These are phyloP conservation scores for Vanderwaltozyma yarrowii DNA, from an alignment of 805 yeast species.

Conservation along the genomic window DNA sequence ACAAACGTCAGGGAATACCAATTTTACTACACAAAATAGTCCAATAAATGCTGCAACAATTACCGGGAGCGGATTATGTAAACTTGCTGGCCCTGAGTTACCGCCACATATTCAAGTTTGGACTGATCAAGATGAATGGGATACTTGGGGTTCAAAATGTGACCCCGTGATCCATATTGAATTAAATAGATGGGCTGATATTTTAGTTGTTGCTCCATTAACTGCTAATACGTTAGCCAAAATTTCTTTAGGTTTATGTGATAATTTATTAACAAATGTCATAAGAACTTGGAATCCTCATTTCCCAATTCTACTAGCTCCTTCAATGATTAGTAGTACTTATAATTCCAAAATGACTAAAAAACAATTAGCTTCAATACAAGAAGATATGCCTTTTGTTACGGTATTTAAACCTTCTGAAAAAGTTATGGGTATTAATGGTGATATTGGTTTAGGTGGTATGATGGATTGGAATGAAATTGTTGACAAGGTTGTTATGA, in stretches of 20 bases:
- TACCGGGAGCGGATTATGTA: background rate
- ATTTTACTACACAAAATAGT: no score
- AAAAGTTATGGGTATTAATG: conserved; percentile 84
- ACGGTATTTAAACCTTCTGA: conserved; percentile 86
- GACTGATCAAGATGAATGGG: conserved; percentile 94
- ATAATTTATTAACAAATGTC: conserved; percentile 83
- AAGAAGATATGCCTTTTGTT: conserved; percentile 90
- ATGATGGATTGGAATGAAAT: conserved; percentile 97
- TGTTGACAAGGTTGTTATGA: conserved; percentile 70
- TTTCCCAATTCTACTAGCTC: conserved; percentile 81
- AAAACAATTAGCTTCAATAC: conserved; percentile 62
- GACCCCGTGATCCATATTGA: conserved; percentile 95
- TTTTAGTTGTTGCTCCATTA: conserved; percentile 81
- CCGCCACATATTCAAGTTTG: conserved; percentile 71
- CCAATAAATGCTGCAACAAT: background rate
- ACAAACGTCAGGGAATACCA: no score
- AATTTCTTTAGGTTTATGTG: conserved; percentile 83
- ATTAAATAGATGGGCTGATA: conserved; percentile 92
- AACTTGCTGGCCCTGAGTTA: conserved; percentile 26
- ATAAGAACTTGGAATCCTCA: conserved; percentile 92
- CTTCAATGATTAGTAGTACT: conserved; percentile 89
- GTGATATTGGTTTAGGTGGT: conserved; percentile 97
- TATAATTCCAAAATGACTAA: conserved; percentile 83
- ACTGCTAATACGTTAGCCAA: conserved; percentile 92
- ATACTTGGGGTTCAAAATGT: conserved; percentile 59